Base-by-base conservation (phyloP, 2,329 filamentous ascomycete species). In the Fusarium neocosmosporiellum region DNA sequence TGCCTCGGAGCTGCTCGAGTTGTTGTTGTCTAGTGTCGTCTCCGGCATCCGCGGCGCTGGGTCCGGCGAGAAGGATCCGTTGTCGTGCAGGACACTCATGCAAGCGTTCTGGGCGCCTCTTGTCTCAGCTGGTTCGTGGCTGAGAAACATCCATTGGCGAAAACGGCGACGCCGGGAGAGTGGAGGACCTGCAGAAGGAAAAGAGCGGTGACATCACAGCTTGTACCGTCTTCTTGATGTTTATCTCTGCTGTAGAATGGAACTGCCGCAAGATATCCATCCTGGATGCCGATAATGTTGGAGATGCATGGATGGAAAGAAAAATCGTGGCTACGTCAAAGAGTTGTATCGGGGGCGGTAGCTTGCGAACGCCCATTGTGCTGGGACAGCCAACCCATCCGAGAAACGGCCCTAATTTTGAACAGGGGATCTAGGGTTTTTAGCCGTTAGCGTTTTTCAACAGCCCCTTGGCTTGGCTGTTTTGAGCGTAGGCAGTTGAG, bases 401-500 rank as follows among this genome's bases (percentile, higher is more conserved):
- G 18, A 60, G 43, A 71, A 63, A 71, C 68, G 63, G 63, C 54
- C 68, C 69, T 64, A 59, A 71, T 60, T 59, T 65, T 48, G 29
- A 43, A 59, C n/a, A 57, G 41, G 43, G 64, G 61, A 16, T 37
- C 65, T 22, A 36, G 54, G 65, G 66, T 50, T 64, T 43, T 31
- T 50, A 7, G 67, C 31, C 57, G 48, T 59, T 62, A 53, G 27
- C 58, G 29, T 62, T 27, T 58, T 58, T 58, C 53, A 41, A 16
- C 34, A 69, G 41, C 50, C 57, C 57, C 59, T 69, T 64, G 59
- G 39, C 37, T 48, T 24, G 37, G 41, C 54, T 58, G 34, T 14
- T 58, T 58, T 34, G 31, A 55, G 50, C 50, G n/a, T 36, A n/a
- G 27, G 18, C 7, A 27, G 27, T 20, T 50, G 27, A 31, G 18